Evolutionary conservation across 768 basidiomycete species (phyloP).

Genomic region (Rhodotorula graminis): DNA sequence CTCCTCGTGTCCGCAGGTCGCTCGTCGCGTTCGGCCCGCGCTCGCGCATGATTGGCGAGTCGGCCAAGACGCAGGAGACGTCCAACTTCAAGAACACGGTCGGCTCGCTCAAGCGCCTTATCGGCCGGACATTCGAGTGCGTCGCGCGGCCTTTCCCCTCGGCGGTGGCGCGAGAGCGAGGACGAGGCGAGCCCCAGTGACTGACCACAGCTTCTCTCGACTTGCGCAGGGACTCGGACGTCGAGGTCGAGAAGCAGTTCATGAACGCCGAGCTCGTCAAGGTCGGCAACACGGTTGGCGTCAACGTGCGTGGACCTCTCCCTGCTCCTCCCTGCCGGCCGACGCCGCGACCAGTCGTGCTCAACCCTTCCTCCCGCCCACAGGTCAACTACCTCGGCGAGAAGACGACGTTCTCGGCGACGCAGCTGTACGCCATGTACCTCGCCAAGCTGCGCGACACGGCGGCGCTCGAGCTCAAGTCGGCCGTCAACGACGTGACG

Average conservation of each 20-base stretch:
- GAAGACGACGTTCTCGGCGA: constrained; percentile 68
- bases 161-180: no score
- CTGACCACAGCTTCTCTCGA: neutral
- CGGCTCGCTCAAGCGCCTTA: constrained; percentile 82
- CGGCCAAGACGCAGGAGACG: constrained; percentile 95
- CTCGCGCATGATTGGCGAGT: constrained; percentile 84
- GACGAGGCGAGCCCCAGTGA: no score
- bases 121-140: constrained; percentile 65
- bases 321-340: no score
- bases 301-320: constrained; percentile 67
- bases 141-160: neutral
- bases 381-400: constrained; percentile 89
- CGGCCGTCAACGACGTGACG: constrained; percentile 80
- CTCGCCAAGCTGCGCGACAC: constrained; percentile 85
- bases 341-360: neutral
- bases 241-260: constrained; percentile 83
- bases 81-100: constrained; percentile 98
- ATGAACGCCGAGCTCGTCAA: constrained; percentile 82
- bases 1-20: constrained; percentile 56
- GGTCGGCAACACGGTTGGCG: constrained; percentile 72
- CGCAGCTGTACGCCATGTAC: constrained; percentile 88
- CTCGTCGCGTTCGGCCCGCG: constrained; percentile 90
- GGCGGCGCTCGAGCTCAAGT: constrained; percentile 76
- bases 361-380: rapidly evolving
- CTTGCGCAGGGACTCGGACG: constrained; percentile 63